Percentiles rank a stretch among this genome's conserved stretches.
Evolutionary conservation across 2,329 filamentous ascomycete species (phyloP).

Genomic region (Phialemoniopsis sp.): DNA sequence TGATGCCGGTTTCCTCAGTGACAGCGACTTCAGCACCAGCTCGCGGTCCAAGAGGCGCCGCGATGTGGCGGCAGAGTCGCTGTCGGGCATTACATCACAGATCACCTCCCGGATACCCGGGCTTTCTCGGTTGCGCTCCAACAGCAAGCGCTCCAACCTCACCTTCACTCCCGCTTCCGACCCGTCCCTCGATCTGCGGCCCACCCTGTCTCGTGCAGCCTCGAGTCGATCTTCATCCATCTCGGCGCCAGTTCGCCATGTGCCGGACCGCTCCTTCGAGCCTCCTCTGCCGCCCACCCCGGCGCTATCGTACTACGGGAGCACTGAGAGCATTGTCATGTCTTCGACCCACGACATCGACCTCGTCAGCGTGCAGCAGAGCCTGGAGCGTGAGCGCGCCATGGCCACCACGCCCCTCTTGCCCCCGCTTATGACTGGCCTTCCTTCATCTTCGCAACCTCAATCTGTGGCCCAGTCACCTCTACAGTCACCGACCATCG

Average conservation of each 20-base stretch:
- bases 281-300: conserved; percentile 57
- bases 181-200: conserved; percentile 72
- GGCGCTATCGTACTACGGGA: conserved; percentile 59
- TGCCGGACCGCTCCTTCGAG: conserved; percentile 41
- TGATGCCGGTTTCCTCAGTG: conserved; percentile 63
- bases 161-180: conserved; percentile 69
- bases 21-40: conserved; percentile 49
- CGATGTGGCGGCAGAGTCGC: conserved; percentile 47
- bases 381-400: conserved; percentile 52
- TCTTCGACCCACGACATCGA: conserved; percentile 46
- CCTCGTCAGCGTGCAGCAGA: conserved; percentile 43
- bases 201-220: conserved; percentile 58
- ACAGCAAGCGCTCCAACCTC: conserved; percentile 37
- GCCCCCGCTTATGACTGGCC: conserved; percentile 70
- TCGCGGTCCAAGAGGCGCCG: conserved; percentile 51
- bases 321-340: conserved; percentile 47
- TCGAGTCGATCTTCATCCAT: conserved; percentile 79
- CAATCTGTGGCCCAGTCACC: conserved; percentile 67
- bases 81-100: conserved; percentile 60
- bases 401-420: conserved; percentile 79
- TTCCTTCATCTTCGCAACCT: conserved; percentile 24
- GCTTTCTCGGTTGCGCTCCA: conserved; percentile 43
- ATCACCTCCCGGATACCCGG: conserved; percentile 58
- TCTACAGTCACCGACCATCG: conserved; percentile 79
- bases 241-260: conserved; percentile 53